A percentile compares a stretch with the other conserved stretches of the same genome.
These are phyloP conservation scores for Termitomyces sp. DNA, from an alignment of 768 basidiomycete genomes.

Conservation along the genomic window DNA sequence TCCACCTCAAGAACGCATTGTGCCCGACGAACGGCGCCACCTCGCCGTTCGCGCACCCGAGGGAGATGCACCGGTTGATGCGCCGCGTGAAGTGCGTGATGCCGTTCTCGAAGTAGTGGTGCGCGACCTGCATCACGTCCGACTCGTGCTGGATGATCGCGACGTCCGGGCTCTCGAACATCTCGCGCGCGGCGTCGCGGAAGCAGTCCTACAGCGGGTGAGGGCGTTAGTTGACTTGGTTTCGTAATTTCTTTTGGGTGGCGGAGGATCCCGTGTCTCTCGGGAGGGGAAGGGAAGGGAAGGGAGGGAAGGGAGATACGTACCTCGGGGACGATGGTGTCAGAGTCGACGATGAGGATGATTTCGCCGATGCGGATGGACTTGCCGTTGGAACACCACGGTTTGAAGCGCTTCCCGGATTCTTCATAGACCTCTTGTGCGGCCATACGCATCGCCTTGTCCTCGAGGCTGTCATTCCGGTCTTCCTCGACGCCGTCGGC, in stretches of 20 bases:
- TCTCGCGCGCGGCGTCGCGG: conserved; percentile 83
- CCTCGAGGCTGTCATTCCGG: conserved; percentile 54
- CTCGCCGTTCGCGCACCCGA: conserved; percentile 76
- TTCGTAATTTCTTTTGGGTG: too few species aligned
- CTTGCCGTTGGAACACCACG: conserved; percentile 75
- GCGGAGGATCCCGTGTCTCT: too few species aligned
- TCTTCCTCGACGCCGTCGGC: conserved; percentile 36
- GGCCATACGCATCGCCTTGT: conserved; percentile 67
- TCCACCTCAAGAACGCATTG: conserved; percentile 86
- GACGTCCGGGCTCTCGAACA: conserved; percentile 70
- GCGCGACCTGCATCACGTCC: conserved; percentile 84
- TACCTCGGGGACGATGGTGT: conserved; percentile 70
- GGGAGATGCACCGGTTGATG: conserved; percentile 78
- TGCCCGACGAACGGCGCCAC: conserved; percentile 83
- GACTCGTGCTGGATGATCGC: conserved; percentile 90
- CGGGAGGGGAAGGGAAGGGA: too few species aligned
- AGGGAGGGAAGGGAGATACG: neutral
- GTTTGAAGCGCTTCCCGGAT: conserved; percentile 45
- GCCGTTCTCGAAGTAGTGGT: conserved; percentile 89
- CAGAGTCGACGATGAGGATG: conserved; percentile 78
- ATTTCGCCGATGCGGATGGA: conserved; percentile 72
- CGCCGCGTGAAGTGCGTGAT: conserved; percentile 88
- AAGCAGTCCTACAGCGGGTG: conserved; percentile 60
- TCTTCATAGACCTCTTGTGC: conserved; percentile 68
- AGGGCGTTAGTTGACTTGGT: neutral